Evolutionary conservation across 441 rosid species (phyloP), one percentile per base, ranked within the genome.

Genomic region (Pelargonium citronellum): DNA sequence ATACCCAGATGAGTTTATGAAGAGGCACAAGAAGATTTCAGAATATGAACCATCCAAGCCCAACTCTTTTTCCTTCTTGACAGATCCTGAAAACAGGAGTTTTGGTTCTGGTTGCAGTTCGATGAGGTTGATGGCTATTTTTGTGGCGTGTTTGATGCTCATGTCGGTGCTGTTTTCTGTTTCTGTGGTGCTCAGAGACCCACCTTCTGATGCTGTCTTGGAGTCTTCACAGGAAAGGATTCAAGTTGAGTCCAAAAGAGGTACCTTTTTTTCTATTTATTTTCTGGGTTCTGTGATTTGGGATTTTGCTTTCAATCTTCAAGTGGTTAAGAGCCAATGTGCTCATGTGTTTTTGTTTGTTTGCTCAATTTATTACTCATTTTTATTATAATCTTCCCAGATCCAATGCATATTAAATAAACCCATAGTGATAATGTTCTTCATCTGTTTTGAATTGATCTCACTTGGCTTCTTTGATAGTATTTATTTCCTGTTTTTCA

Each of bases 121-220:
- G 11, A 72, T 78, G 76, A 75, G 75, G 74, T 7, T 75, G 67
- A 80, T 83, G 86, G 82, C 81, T 44, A 55, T 77, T 13, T 3
- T 74, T 44, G n/a, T 80, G 67, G 81, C 66, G 7, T 63, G 69
- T 70, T 75, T 83, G 55, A 76, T 83, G 82, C 27, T 73, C 43
- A 39, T 69, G 37, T 83, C 84, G 5, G 86, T 80, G 43, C 47
- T 80, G 64, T 83, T 83, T 43, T 80, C 86, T 1, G 69, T 83
- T 65, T 70, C 82, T 43, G 69, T 76, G 49, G 83, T 83, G 72
- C 82, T 83, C 69, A 69, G 74, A 11, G 86, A 83, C 74, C 83
- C 79, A 34, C 86, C 86, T 0, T 60, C 79, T 65, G 80, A 80
- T 51, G 73, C 65, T 15, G 73, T 78, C 64, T 55, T 69, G 67